Base-by-base conservation (phyloP, 1,284 basidiomycete species). In the Sparassis latifolia region DNA sequence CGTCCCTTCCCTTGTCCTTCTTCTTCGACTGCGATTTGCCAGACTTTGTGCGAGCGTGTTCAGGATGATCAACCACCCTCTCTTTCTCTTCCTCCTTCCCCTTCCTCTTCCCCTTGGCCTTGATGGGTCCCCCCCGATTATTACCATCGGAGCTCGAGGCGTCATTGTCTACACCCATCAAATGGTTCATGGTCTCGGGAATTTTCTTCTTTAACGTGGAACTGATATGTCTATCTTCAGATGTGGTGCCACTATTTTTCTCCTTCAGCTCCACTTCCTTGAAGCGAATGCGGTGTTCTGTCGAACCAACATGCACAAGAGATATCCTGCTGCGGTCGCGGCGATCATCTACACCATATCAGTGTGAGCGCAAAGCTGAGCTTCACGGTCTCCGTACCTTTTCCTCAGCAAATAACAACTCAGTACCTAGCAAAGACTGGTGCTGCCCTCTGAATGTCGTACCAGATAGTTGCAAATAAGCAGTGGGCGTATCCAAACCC, bases 401-500 rank as follows among this genome's bases (percentile, higher is more conserved):
- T 4, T 60, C 73, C 46, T 87, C 84, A 1, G 78, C 77, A 63
- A 89, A 88, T 30, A 89, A 62, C 27, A 89, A 66, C 58, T 89
- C 87, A 0, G 84, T 86, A 1, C 87, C 87, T 3, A 89, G 66
- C 4, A 89, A 69, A 9, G 69, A 63, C 52, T 84, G 79, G 55
- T 88, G 81, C 42, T 71, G 67, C 0, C 87, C 87, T 63, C 81
- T 82, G 56, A 89, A 75, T 33, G 87, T 72, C 0, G 83, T 84
- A 3, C 86, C 86, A 6, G 83, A 81, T 0, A 89, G 71, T 58
- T 90, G 87, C 10, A 90, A 63, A 57, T 79, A 88, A 0, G 87
- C 86, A 0, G 79, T 82, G 0, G 84, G 78, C 0, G 84, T 84
- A 61, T 90, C 86, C 12, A 90, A 65, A 2, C 86, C 87, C 87